Base-by-base conservation (phyloP, 192 early-diverging fungal genomes). In the Coemansia sp. region DNA sequence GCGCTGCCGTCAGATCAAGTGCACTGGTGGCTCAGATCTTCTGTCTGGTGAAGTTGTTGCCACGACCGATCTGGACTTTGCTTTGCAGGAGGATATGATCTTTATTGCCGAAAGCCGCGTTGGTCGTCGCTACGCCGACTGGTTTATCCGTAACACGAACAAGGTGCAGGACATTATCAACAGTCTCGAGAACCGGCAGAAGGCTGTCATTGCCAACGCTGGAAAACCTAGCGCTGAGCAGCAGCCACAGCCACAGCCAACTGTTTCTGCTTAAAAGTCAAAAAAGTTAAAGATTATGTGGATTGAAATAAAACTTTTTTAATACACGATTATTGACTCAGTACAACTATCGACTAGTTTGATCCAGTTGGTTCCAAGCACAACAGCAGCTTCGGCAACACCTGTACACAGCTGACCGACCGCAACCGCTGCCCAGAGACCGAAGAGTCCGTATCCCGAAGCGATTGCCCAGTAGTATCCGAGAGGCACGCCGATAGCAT, bases 61-160 rank as follows among this genome's bases (percentile, higher is more conserved):
- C 11, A 87, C 91, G 9, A 89, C 88, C 3, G 94, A 98, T 61
- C 66, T 95, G 59, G 93, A 98, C 76, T 95, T 98, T 78, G 94
- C 89, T 68, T 57, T 98, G 59, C 90, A 91, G 82, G 80, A 94
- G 67, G 93, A 96, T 53, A 89, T 98, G 87, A 90, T 98, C 71
- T 87, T 93, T 76, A 91, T 98, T 79, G 87, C 89, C 10, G 95
- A 98, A 80, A 89, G 85, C 80, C 93, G 95, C 70, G 85, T 91
- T n/a, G 92, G 91, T 24, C 86, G 93, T 42, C 86, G 91, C 57
- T 92, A 92, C 71, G 94, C 87, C 34, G 95, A 98, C 62, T 98
- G 92, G 91, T 96, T 95, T 65, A 88, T 96, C 67, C 86, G 94
- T 57, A 88, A 98, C 78, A 90, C 93, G 59, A 92, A 89, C 78